A percentile compares a stretch with the other conserved stretches of the same genome.
Evolutionary conservation across 1,284 basidiomycete genomes (phyloP).

Genomic region (Ustilago hordei): DNA sequence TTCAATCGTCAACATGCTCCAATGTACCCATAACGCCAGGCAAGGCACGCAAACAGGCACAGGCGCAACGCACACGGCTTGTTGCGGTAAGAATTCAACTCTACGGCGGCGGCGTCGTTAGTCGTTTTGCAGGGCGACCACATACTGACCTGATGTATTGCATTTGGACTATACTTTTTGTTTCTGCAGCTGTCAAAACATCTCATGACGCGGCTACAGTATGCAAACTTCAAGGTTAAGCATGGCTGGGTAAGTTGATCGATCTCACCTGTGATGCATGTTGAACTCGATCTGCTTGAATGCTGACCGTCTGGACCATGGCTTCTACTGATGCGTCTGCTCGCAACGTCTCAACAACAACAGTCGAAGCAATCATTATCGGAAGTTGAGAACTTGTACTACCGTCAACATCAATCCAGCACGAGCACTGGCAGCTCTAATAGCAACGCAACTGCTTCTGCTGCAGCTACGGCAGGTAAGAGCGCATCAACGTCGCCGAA

Average conservation of each 20-base stretch:
- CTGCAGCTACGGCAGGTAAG: constrained; percentile 9
- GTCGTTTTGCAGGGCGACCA: neutral
- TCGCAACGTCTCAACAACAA: neutral
- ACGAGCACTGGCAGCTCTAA: constrained; percentile 6
- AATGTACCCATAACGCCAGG: constrained; percentile 45
- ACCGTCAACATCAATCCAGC: constrained; percentile 49
- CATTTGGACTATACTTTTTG: neutral
- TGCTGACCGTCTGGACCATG: constrained; percentile 8
- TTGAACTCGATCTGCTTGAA: neutral
- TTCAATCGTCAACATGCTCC: constrained; percentile 33
- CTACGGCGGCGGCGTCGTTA: neutral
- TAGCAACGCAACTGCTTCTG: constrained; percentile 8
- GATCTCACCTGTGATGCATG: neutral
- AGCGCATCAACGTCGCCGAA: constrained; percentile 39
- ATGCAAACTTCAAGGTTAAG: constrained; percentile 66
- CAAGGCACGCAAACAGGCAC: constrained; percentile 49
- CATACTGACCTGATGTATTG: neutral
- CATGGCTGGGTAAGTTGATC: constrained; percentile 62
- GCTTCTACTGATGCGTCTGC: neutral
- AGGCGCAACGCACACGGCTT: constrained; percentile 48
- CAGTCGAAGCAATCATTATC: constrained; percentile 64
- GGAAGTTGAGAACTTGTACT: constrained; percentile 68
- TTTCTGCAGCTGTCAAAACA: constrained; percentile 52
- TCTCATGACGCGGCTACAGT: constrained; percentile 61
- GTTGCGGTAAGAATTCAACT: constrained; percentile 34